Evolutionary conservation across 2,329 filamentous ascomycete genomes (phyloP), one percentile per base, ranked within the genome.

Genomic region (Xenoacremonium recifei): DNA sequence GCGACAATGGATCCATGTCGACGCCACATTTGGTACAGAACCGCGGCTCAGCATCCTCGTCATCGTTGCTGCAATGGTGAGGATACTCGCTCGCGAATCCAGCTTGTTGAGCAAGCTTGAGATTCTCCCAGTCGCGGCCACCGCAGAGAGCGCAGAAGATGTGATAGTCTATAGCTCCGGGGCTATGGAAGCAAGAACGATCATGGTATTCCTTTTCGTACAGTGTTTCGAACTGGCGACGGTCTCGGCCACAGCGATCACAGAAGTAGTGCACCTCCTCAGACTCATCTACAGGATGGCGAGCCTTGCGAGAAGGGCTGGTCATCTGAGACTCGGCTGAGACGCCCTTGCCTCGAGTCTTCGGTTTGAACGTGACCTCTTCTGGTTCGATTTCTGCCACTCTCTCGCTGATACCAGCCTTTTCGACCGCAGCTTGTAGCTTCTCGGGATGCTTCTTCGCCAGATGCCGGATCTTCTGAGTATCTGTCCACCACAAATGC

Each of bases 391-490:
- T n/a, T n/a, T n/a, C n/a, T n/a, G n/a, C n/a, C n/a, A n/a, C n/a
- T n/a, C n/a, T n/a, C n/a, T n/a, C n/a, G n/a, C n/a, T n/a, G n/a
- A n/a, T n/a, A n/a, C n/a, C n/a, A n/a, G n/a, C n/a, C n/a, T n/a
- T n/a, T n/a, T n/a, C n/a, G n/a, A n/a, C n/a, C n/a, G n/a, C n/a
- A n/a, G n/a, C n/a, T n/a, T n/a, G n/a, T n/a, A 64, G 35, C 21
- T 53, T 38, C 4, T 53, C 42, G 6, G 29, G 29, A 39, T 71
- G 68, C 13, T 61, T 51, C 6, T 39, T 29, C 6, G 53, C 44
- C 15, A 66, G 51, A 40, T 71, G 68, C 9, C 37, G 33, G 5
- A 42, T 36, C 16, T 48, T 54, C 42, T 62, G 52, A 12, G 54
- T 40, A 1, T 36, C 21, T 9, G 47, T 37, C 63, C 61, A 68